Conservation (phyloP, 257 asterid species). For the Linderniella brevidens region DNA sequence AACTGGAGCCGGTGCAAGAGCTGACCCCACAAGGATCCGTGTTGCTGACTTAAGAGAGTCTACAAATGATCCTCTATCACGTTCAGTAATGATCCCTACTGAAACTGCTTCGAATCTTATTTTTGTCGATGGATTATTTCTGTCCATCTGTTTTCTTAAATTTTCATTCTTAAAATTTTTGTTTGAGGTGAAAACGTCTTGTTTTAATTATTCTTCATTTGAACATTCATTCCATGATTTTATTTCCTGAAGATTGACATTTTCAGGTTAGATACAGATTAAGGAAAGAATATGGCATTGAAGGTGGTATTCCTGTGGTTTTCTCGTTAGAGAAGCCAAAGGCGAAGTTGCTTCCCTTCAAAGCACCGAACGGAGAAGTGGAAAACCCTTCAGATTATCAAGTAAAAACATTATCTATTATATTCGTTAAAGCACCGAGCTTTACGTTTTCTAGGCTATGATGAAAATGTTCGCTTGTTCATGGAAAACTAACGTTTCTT, state of each 20-base stretch:
- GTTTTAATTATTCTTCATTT: too few relatives aligned
- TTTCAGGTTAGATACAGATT: constrained; percentile 80
- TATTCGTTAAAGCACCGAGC: neutral
- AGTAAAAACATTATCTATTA: constrained; percentile 23
- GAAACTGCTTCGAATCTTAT: too few relatives aligned
- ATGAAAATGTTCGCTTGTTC: too few relatives aligned
- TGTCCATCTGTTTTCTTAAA: too few relatives aligned
- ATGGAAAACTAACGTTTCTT: too few relatives aligned
- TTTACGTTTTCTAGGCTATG: constrained; percentile 3
- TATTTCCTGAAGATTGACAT: neutral
- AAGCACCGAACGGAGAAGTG: constrained; percentile 78
- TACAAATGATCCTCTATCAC: constrained; percentile 88
- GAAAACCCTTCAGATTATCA: constrained; percentile 97
- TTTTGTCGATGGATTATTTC: too few relatives aligned
- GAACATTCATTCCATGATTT: neutral
- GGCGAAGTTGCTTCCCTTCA: constrained; percentile 81
- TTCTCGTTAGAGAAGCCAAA: constrained; percentile 92
- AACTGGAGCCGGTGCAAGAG: constrained; percentile 98
- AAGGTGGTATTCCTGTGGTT: constrained; percentile 93
- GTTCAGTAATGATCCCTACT: constrained; percentile 35
- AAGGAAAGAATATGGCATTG: constrained; percentile 76
- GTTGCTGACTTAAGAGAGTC: constrained; percentile 94
- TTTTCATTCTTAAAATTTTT: too few relatives aligned
- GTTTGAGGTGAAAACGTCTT: too few relatives aligned
- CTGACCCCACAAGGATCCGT: constrained; percentile 94